Evolutionary conservation across 306 rosid species (phyloP).

Genomic region (Pyrus pyrifolia): DNA sequence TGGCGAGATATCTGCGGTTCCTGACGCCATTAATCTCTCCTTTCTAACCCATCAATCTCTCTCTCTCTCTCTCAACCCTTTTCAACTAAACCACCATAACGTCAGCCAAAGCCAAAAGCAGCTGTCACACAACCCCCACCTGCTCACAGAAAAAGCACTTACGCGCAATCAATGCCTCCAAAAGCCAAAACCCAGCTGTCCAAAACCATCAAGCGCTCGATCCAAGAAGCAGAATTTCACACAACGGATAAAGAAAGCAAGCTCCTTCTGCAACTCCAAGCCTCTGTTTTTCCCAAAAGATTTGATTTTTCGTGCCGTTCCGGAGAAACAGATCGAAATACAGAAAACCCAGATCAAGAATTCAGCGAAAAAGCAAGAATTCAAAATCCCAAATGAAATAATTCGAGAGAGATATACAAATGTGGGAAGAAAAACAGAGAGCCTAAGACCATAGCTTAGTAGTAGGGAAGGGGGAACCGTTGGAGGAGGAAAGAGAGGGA

Average conservation of each 20-base stretch:
- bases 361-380: not conserved
- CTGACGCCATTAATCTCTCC: slow-evolving; percentile 30
- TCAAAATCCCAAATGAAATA: slow-evolving; percentile 9
- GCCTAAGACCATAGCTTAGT: slow-evolving; percentile 9
- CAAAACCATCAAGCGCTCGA: slow-evolving; percentile 19
- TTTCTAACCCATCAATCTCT: slow-evolving; percentile 24
- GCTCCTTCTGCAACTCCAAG: not conserved
- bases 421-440: not conserved
- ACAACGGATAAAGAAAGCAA: not conserved
- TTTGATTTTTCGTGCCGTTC: not conserved
- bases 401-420: slow-evolving; percentile 1
- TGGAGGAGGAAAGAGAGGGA: slow-evolving; percentile 23
- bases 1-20: slow-evolving; percentile 26
- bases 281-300: slow-evolving; percentile 8
- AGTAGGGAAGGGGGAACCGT: slow-evolving; percentile 33
- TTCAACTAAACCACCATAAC: slow-evolving; percentile 12
- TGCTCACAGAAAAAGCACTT: slow-evolving; percentile 22
- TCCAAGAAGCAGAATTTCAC: slow-evolving; percentile 22
- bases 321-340: not conserved
- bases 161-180: not conserved
- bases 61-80: not conserved
- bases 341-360: slow-evolving; percentile 17
- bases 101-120: slow-evolving; percentile 13
- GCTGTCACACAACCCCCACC: slow-evolving; percentile 10
- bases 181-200: slow-evolving; percentile 27